Evolutionary conservation across 2,329 filamentous ascomycete genomes (phyloP), one percentile per base, ranked within the genome.

Genomic region (Paracoccidioides brasiliensis): DNA sequence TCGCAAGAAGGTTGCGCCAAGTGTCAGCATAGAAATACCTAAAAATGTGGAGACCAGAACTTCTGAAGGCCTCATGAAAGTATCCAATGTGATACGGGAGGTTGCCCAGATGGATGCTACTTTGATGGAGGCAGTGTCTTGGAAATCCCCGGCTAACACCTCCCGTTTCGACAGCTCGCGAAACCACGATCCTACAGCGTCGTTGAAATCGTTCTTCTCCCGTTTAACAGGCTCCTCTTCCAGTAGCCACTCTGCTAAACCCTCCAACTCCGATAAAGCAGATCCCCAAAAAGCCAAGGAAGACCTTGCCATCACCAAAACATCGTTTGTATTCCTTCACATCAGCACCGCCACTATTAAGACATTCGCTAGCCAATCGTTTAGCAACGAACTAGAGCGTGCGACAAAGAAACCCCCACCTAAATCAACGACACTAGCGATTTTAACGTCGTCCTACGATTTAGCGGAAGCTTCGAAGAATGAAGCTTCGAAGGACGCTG

Each of bases 331-430:
- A 37, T 97, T 95, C 67, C 76, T 98, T 22, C 81, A 90, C 51
- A 86, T 95, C 22, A 95, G 87, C 49, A 90, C 90, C 7, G 90
- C 91, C 35, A 80, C 81, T 48, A 83, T 97, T 37, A 80, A 82
- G 62, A 95, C 90, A 0, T 86, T 80, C 49, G 83, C 96, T 0
- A 76, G 80, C 22, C 73, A 80, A 35, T 81, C 78, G 42, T 89
- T 97, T 63, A 83, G 89, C 2, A 79, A 84, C 1, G 94, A 98
- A 67, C 80, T 98, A 9, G 90, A 97, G 72, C 82, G 94, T 58
- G 93, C 94, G 14, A 98, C 94, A 0, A 96, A 97, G 72, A 98
- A 98, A 66, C 88, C 90, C 2, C 93, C 94, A 0, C 93, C 93
- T 0, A 95, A 89, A 67, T 80, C 80, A 9, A 94, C 93, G 0